Evolutionary conservation across 2,329 filamentous ascomycete species (phyloP).

Genomic region (Aspergillus fijiensis): DNA sequence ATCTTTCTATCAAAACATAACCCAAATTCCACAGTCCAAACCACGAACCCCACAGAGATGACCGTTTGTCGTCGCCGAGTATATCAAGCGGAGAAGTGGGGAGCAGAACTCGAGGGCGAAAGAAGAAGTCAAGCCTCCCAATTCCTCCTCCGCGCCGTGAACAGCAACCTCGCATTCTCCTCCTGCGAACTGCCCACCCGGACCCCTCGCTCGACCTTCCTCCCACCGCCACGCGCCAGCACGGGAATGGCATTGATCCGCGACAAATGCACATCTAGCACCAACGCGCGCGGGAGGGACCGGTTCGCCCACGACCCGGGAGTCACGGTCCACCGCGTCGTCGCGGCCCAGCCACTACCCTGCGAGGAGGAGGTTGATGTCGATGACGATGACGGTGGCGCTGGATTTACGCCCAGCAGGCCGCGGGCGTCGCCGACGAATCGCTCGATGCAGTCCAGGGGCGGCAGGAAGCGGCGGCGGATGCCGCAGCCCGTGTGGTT

Average conservation of each 20-base stretch:
- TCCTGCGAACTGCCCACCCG: slow-evolving; percentile 17
- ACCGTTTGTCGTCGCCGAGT: too few species aligned
- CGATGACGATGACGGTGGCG: slow-evolving; percentile 7
- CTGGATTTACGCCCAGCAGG: slow-evolving; percentile 30
- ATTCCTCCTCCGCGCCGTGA: slow-evolving; percentile 36
- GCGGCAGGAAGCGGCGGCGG: slow-evolving; percentile 40
- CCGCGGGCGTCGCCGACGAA: slow-evolving; percentile 35
- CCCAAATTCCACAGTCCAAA: too few species aligned
- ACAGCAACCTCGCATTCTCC: slow-evolving; percentile 35
- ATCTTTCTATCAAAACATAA: too few species aligned
- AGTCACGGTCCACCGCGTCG: slow-evolving; percentile 14
- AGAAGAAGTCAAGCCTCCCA: slow-evolving; percentile 31
- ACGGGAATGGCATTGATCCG: slow-evolving; percentile 24
- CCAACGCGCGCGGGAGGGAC: slow-evolving; percentile 17
- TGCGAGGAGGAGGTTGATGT: too few species aligned
- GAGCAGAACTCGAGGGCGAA: background rate
- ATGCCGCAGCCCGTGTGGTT: slow-evolving; percentile 45
- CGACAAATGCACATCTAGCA: slow-evolving; percentile 28
- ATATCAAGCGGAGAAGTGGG: background rate
- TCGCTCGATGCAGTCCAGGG: slow-evolving; percentile 40
- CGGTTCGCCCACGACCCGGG: slow-evolving; percentile 25
- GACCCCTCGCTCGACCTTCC: background rate
- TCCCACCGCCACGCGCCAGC: slow-evolving; percentile 8
- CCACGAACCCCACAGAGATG: too few species aligned
- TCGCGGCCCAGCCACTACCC: background rate